Base-by-base conservation (phyloP, 2,329 filamentous ascomycete species). In the Claviceps cyperi region DNA sequence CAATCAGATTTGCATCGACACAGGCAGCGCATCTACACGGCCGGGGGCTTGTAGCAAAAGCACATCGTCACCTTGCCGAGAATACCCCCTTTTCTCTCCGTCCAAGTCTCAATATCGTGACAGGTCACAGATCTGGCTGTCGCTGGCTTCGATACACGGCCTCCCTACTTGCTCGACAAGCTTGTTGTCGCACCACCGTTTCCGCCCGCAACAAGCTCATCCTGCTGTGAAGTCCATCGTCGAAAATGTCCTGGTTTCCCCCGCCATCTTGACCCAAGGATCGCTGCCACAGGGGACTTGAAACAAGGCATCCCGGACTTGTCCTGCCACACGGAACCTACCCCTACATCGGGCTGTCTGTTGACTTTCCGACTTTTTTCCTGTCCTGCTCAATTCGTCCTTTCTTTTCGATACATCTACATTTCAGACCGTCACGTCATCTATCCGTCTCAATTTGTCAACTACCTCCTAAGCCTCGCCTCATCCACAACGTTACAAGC, bases 271-370 rank as follows among this genome's bases (percentile, higher is more conserved):
- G 38, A 44, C 17, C 46, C 45, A 32, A 53, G 54, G 52, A 54
- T 52, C 51, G 38, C 49, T 44, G 48, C 50, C 49, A 52, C 50
- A 50, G 50, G 50, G 46, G 49, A 52, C 55, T 53, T 54, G 53
- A 55, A 57, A 57, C 54, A 49, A 40, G 41, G 41, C 21, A 51
- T 43, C 49, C 54, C 44, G 41, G 50, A 21, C 15, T 32, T 40
- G 9, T 43, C 17, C 32, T 49, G 36, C 36, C 40, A 47, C 52
- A 35, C 48, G n/a, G 47, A 46, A 46, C 41, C 43, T n/a, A 15
- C 41, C 41, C 19, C 15, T 32, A 32, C 22, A 13, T 28, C 41
- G 41, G 21, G 41, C 22, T 28, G 6, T 41, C 13, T 43, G 13
- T 24, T 17, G 37, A 15, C n/a, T 38, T 38, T 17, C 37, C 17